Percentiles rank a stretch among this genome's conserved stretches.
These are phyloP conservation scores for Syzygium grande DNA, from an alignment of 345 rosid species.

Conservation along the genomic window DNA sequence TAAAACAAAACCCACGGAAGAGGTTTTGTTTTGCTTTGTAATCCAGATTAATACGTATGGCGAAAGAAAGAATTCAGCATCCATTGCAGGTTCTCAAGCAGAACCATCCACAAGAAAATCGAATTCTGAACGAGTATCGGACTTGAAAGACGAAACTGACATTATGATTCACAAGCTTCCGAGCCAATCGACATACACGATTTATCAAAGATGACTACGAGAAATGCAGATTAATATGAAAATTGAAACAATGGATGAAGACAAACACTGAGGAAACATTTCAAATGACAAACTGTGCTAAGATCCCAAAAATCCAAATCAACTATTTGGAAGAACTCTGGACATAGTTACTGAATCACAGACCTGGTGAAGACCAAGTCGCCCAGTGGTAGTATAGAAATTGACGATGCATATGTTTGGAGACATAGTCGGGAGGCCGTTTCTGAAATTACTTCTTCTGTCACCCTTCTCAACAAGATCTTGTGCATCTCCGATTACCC, in stretches of 20 bases:
- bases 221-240: background rate
- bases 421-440: conserved; percentile 41
- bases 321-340: background rate
- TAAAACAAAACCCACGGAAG: background rate
- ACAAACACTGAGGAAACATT: background rate
- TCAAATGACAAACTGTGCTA: background rate
- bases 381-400: conserved; percentile 40
- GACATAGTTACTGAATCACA: background rate
- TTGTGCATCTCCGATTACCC: conserved; percentile 27
- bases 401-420: conserved; percentile 53
- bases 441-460: conserved; percentile 9
- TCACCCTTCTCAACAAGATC: conserved; percentile 13
- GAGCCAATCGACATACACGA: background rate
- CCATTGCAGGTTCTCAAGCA: background rate
- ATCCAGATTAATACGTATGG: background rate
- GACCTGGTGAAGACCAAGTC: conserved; percentile 70
- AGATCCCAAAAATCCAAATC: background rate
- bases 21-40: background rate
- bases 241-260: background rate
- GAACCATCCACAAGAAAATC: background rate
- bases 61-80: background rate
- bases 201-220: background rate
- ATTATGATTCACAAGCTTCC: background rate
- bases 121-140: background rate
- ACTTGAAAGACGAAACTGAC: background rate